Conservation (phyloP, 75 land plant species). For the Chamaecyparis obtusa region DNA sequence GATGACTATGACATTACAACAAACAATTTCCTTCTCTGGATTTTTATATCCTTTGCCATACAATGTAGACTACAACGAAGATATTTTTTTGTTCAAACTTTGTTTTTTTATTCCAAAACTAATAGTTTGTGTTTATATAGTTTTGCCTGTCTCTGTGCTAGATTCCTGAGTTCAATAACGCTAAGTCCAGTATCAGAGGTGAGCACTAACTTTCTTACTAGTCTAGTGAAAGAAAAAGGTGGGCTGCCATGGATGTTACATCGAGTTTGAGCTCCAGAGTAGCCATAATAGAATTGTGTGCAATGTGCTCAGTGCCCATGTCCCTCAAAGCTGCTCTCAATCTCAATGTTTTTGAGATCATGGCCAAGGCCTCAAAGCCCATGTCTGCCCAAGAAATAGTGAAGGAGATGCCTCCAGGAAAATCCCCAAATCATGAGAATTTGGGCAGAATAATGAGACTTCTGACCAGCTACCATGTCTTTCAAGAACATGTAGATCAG, state of each 20-base stretch:
- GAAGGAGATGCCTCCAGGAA: neutral
- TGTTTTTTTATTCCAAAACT: too few species aligned
- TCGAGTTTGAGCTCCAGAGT: neutral
- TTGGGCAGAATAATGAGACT: neutral
- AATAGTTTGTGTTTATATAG: too few species aligned
- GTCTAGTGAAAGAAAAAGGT: too few species aligned
- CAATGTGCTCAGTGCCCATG: conserved; percentile 6
- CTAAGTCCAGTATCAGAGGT: too few species aligned
- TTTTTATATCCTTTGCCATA: too few species aligned
- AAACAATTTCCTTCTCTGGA: too few species aligned
- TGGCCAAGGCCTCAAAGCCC: neutral
- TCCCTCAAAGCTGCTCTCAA: neutral
- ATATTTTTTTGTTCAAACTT: too few species aligned
- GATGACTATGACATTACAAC: too few species aligned
- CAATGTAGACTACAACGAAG: too few species aligned
- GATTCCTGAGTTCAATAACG: too few species aligned
- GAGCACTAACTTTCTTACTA: too few species aligned
- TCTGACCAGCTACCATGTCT: neutral
- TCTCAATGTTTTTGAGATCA: neutral
- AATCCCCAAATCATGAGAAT: neutral
- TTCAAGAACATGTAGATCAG: neutral
- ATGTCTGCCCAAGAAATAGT: conserved; percentile 2
- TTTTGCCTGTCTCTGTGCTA: too few species aligned
- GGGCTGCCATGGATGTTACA: neutral
- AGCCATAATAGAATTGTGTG: neutral